A percentile compares a stretch with the other conserved stretches of the same genome.
phyloP scores from a whole-genome alignment of 164 flowering plant genomes.

The Pachysandra terminalis region DNA sequence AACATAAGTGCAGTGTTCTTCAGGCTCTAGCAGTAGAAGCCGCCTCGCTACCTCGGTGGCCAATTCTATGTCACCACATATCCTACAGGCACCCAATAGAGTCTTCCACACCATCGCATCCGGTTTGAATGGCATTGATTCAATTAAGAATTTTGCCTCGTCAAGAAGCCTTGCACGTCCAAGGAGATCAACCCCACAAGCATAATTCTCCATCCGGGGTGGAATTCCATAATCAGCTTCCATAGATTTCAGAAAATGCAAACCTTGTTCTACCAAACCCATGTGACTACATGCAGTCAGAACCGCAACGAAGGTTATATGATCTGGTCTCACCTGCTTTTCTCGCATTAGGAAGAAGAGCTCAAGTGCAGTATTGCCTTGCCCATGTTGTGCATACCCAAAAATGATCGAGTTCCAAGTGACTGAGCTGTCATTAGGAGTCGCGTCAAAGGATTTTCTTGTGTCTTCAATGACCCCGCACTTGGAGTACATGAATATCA shows the following conservation, averaged over 20 bases:
- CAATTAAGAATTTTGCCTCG: slow-evolving; percentile 56
- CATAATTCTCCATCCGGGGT: slow-evolving; percentile 81
- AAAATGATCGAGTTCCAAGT: slow-evolving; percentile 79
- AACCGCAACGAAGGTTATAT: slow-evolving; percentile 78
- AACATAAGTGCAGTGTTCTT: slow-evolving; percentile 81
- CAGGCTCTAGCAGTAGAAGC: slow-evolving; percentile 60
- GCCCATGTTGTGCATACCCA: slow-evolving; percentile 89
- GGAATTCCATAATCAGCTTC: slow-evolving; percentile 56
- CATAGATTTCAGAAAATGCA: slow-evolving; percentile 45
- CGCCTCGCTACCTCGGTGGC: slow-evolving; percentile 51
- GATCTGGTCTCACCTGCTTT: slow-evolving; percentile 56
- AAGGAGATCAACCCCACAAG: slow-evolving; percentile 75
- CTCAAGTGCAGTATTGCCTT: slow-evolving; percentile 57
- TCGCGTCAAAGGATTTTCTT: slow-evolving; percentile 48
- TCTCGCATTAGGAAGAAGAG: slow-evolving; percentile 59
- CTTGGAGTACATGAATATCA: slow-evolving; percentile 83
- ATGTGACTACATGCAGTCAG: slow-evolving; percentile 85
- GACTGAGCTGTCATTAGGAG: slow-evolving; percentile 45
- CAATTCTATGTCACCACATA: slow-evolving; percentile 59
- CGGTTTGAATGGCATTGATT: slow-evolving; percentile 75
- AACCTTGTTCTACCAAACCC: slow-evolving; percentile 69
- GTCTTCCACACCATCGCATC: slow-evolving; percentile 78
- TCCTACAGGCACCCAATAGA: slow-evolving; percentile 72
- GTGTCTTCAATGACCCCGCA: slow-evolving; percentile 86
- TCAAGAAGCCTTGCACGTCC: slow-evolving; percentile 71